Conservation (phyloP, 2,329 filamentous ascomycete species). For the Akanthomyces muscarius region DNA sequence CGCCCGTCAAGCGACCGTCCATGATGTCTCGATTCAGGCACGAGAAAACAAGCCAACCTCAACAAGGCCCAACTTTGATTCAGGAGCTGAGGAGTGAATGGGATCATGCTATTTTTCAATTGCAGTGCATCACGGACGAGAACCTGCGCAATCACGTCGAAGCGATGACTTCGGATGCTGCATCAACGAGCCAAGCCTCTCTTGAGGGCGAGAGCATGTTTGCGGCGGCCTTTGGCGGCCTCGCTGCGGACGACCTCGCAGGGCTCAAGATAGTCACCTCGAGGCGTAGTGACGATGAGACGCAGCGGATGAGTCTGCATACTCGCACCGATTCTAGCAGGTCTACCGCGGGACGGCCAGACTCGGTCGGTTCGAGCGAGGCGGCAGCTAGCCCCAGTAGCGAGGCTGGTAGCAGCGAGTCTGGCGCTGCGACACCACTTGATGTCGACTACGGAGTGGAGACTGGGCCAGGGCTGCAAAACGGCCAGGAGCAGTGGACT, state of each 20-base stretch:
- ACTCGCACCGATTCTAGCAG: slow-evolving; percentile 20
- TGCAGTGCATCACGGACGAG: slow-evolving; percentile 34
- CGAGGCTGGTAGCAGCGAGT: slow-evolving; percentile 34
- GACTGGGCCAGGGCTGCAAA: not conserved
- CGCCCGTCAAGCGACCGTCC: slow-evolving; percentile 30
- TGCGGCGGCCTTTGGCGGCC: slow-evolving; percentile 34
- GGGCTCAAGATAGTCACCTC: slow-evolving; percentile 20
- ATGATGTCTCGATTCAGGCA: slow-evolving; percentile 33
- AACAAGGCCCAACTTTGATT: slow-evolving; percentile 30
- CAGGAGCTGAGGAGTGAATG: slow-evolving; percentile 38
- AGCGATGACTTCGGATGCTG: slow-evolving; percentile 20
- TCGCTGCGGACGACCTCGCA: slow-evolving; percentile 32
- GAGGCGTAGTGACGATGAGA: slow-evolving; percentile 11
- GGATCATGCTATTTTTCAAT: slow-evolving; percentile 32
- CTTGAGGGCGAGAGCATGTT: slow-evolving; percentile 28
- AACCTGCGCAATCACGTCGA: slow-evolving; percentile 31
- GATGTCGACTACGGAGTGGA: slow-evolving; percentile 28
- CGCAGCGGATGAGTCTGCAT: slow-evolving; percentile 18
- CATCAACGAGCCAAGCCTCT: slow-evolving; percentile 16
- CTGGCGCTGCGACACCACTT: slow-evolving; percentile 35
- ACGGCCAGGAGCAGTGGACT: slow-evolving; percentile 4
- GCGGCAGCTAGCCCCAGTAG: slow-evolving; percentile 34
- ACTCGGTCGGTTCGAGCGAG: slow-evolving; percentile 35
- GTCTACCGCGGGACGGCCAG: slow-evolving; percentile 24
- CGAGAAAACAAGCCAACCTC: slow-evolving; percentile 27